Conservation (phyloP, 2,329 filamentous ascomycete genomes). For the Verticillium tricorpus region DNA sequence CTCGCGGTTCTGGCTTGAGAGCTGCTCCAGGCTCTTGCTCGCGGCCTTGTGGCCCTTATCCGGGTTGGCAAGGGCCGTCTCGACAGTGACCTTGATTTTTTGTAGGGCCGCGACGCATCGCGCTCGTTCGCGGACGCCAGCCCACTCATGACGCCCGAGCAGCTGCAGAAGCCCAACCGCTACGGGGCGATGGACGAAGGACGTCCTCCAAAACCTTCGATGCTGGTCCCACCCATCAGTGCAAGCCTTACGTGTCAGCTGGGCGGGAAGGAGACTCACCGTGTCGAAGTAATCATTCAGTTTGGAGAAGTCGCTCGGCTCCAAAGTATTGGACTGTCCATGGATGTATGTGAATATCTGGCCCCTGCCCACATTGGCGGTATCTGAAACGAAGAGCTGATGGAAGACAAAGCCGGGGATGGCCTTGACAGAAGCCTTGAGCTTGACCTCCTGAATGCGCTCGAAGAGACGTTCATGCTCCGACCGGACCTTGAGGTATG, state of each 20-base stretch:
- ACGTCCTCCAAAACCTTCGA: neutral
- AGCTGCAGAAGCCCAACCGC: neutral
- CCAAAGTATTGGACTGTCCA: neutral
- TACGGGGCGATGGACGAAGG: neutral
- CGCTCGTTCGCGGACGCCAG: neutral
- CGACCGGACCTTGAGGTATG: neutral
- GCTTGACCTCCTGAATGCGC: neutral
- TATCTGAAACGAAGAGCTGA: neutral
- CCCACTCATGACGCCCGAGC: neutral
- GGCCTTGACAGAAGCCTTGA: neutral
- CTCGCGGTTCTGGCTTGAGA: neutral
- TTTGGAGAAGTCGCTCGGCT: neutral
- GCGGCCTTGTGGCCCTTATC: neutral
- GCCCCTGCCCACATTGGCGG: neutral
- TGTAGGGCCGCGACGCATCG: neutral
- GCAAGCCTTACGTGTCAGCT: neutral
- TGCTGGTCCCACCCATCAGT: neutral
- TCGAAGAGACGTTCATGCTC: neutral
- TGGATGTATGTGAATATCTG: neutral
- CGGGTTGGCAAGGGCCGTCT: neutral
- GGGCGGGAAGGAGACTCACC: neutral
- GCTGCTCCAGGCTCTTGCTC: neutral
- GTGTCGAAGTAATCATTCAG: neutral
- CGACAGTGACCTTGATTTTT: neutral
- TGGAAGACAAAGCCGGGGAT: neutral